These are phyloP conservation scores for Apiospora rasikravindrae DNA, from an alignment of 2,329 filamentous ascomycete species.

Conservation along the genomic window DNA sequence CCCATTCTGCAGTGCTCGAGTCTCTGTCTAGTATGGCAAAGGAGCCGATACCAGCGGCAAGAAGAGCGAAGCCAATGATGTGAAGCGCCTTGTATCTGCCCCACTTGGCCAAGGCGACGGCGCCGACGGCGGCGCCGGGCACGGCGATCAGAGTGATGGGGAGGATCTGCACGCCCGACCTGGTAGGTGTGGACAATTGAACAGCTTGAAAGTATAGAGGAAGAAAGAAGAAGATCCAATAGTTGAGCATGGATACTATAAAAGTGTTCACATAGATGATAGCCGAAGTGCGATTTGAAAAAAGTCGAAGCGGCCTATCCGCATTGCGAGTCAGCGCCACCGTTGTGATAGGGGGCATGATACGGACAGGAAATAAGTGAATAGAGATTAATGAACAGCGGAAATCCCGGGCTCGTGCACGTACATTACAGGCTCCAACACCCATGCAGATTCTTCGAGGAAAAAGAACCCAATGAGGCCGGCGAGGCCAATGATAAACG, in stretches of 20 bases:
- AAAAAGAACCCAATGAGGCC: slow-evolving; percentile 42
- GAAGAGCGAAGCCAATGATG: slow-evolving; percentile 42
- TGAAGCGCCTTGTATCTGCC: slow-evolving; percentile 44
- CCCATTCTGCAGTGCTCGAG: slow-evolving; percentile 41
- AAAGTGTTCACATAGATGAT: slow-evolving; percentile 42
- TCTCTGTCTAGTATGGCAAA: slow-evolving; percentile 42
- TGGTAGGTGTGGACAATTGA: slow-evolving; percentile 61
- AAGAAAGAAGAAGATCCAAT: slow-evolving; percentile 45
- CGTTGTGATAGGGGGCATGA: not conserved
- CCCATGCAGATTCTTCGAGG: slow-evolving; percentile 36
- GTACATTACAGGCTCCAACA: slow-evolving; percentile 34
- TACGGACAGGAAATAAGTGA: not conserved
- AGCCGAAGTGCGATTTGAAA: slow-evolving; percentile 47
- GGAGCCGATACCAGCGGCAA: slow-evolving; percentile 48
- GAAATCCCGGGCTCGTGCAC: not conserved
- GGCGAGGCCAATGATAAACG: slow-evolving; percentile 44
- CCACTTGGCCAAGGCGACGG: slow-evolving; percentile 37
- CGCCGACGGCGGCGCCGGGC: slow-evolving; percentile 32
- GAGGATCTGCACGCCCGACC: slow-evolving; percentile 57
- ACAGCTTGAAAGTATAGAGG: slow-evolving; percentile 67
- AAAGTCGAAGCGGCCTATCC: slow-evolving; percentile 45
- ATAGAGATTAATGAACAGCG: too few species aligned
- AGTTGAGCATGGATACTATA: slow-evolving; percentile 41
- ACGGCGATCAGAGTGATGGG: slow-evolving; percentile 28
- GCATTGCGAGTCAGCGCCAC: slow-evolving; percentile 31